Evolutionary conservation across 2,329 filamentous ascomycete genomes (phyloP).

Genomic region (Monilinia laxa): DNA sequence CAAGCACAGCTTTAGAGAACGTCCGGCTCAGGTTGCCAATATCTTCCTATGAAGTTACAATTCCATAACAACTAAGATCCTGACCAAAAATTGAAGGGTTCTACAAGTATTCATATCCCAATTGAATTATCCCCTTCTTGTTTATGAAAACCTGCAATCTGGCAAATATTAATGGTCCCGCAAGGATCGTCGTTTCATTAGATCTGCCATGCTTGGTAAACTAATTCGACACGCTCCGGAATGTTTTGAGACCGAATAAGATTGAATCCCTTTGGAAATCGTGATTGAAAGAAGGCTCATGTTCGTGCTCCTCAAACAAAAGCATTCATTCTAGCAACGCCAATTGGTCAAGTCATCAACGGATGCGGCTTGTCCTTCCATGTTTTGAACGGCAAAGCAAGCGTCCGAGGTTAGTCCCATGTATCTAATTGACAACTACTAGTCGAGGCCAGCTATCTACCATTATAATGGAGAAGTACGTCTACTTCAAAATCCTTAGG

Average conservation of each 20-base stretch:
- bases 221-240: background rate
- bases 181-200: background rate
- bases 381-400: slow-evolving; percentile 13
- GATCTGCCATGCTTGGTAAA: background rate
- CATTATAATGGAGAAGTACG: background rate
- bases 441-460: background rate
- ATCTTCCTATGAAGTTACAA: background rate
- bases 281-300: background rate
- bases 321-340: background rate
- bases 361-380: slow-evolving; percentile 16
- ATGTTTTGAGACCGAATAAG: background rate
- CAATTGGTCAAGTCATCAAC: background rate
- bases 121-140: background rate
- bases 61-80: background rate
- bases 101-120: background rate
- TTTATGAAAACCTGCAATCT: background rate
- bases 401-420: slow-evolving; percentile 8
- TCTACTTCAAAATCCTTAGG: background rate
- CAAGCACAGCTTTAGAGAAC: slow-evolving; percentile 6
- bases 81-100: background rate
- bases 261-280: background rate
- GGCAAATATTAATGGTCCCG: background rate
- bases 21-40: slow-evolving; percentile 11
- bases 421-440: background rate
- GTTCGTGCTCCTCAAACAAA: background rate